These are phyloP conservation scores for Spiromastix sp. DNA, from an alignment of 2,329 filamentous ascomycete species.

Conservation along the genomic window DNA sequence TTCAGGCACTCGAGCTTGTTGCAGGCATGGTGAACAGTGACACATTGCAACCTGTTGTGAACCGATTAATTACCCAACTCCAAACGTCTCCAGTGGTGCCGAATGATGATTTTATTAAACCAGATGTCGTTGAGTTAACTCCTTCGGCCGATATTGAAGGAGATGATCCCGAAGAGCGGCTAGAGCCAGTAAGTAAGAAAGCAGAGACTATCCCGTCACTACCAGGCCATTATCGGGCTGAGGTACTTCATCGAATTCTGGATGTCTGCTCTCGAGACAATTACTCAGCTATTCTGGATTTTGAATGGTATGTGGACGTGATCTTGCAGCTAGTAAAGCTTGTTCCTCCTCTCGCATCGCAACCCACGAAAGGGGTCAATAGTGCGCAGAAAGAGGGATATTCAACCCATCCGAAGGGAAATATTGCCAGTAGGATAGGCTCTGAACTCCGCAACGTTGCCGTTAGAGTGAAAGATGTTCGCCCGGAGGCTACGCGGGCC, in stretches of 20 bases:
- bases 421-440: constrained; percentile 49
- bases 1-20: constrained; percentile 83
- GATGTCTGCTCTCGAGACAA: constrained; percentile 85
- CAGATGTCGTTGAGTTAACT: constrained; percentile 29
- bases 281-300: constrained; percentile 76
- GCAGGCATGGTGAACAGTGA: constrained; percentile 88
- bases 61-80: constrained; percentile 78
- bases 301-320: constrained; percentile 95
- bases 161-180: constrained; percentile 44
- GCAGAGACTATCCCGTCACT: constrained; percentile 48
- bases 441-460: constrained; percentile 81
- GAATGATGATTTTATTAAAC: constrained; percentile 31
- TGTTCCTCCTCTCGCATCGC: constrained; percentile 21
- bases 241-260: constrained; percentile 72
- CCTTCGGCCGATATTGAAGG: constrained; percentile 47
- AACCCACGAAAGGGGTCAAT: constrained; percentile 14
- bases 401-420: too few relatives aligned
- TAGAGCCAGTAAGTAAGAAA: constrained; percentile 44
- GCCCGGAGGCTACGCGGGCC: constrained; percentile 68
- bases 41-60: constrained; percentile 73
- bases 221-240: constrained; percentile 75
- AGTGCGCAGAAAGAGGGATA: constrained; percentile 7
- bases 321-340: constrained; percentile 74
- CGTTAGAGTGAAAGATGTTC: constrained; percentile 78
- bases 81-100: constrained; percentile 51